phyloP scores from a whole-genome alignment of 768 basidiomycete species.

The Saitozyma sp. region DNA sequence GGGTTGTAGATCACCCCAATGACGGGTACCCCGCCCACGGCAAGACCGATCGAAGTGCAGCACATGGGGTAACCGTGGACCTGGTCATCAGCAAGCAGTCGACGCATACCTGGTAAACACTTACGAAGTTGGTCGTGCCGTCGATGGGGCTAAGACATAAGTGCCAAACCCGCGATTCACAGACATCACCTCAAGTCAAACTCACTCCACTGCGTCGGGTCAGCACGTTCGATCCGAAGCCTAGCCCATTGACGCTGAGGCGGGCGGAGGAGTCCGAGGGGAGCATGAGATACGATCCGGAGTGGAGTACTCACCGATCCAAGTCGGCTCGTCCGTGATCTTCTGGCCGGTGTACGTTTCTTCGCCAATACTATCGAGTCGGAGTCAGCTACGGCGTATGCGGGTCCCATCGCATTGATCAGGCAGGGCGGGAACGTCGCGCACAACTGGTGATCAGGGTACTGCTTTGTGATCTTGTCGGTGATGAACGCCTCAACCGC shows the following conservation, averaged over 20 bases:
- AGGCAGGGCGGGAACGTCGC: slow-evolving; percentile 35
- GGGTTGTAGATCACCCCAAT: slow-evolving; percentile 93
- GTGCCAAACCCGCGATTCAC: background rate
- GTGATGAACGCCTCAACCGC: slow-evolving; percentile 81
- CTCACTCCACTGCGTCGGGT: slow-evolving; percentile 17
- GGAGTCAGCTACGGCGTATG: background rate
- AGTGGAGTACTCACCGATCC: slow-evolving; percentile 72
- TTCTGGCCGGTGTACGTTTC: slow-evolving; percentile 70
- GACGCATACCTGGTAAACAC: slow-evolving; percentile 4
- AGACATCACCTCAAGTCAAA: background rate
- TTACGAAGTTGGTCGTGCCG: slow-evolving; percentile 50
- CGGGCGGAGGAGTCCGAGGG: no score
- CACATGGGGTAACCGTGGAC: slow-evolving; percentile 67
- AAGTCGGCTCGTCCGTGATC: slow-evolving; percentile 85
- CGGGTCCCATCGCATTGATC: no score
- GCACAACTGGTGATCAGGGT: slow-evolving; percentile 79
- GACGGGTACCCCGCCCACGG: slow-evolving; percentile 75
- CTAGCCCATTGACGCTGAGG: no score
- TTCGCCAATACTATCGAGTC: slow-evolving; percentile 74
- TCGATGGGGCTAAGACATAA: slow-evolving; percentile 35
- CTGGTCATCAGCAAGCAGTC: slow-evolving; percentile 17
- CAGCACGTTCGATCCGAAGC: background rate
- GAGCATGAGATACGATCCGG: no score
- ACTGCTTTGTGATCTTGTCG: slow-evolving; percentile 63
- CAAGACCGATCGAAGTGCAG: slow-evolving; percentile 87